A percentile compares a stretch with the other conserved stretches of the same genome.
Evolutionary conservation across 306 rosid genomes (phyloP).

Genomic region (Sicyos baderoa): DNA sequence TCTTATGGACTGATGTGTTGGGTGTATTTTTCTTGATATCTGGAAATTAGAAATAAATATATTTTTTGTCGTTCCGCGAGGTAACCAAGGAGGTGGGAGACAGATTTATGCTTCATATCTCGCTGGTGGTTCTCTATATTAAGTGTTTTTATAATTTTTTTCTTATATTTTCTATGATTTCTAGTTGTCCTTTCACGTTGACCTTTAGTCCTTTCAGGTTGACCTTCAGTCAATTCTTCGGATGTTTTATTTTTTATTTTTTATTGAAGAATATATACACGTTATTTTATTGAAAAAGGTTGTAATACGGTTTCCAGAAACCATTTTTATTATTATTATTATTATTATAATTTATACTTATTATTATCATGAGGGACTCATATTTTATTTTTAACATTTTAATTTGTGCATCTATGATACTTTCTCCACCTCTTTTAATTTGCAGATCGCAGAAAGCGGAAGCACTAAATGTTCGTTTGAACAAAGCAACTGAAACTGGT

Average conservation of each 20-base stretch:
- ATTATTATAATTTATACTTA: no score
- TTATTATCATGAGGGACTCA: neutral
- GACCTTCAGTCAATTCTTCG: slow-evolving; percentile 27
- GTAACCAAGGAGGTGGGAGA: neutral
- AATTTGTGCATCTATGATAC: neutral
- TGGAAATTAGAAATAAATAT: neutral
- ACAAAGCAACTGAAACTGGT: slow-evolving; percentile 59
- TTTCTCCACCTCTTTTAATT: slow-evolving; percentile 12
- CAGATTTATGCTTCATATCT: slow-evolving; percentile 2
- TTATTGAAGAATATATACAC: neutral
- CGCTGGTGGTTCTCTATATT: neutral
- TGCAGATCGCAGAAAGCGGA: slow-evolving; percentile 80
- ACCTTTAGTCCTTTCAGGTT: slow-evolving; percentile 30
- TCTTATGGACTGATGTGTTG: neutral
- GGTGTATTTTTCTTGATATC: neutral
- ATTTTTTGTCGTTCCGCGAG: neutral
- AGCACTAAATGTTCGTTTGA: slow-evolving; percentile 75
- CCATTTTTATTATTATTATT: neutral
- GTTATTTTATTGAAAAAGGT: neutral
- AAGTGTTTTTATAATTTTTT: neutral
- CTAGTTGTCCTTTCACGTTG: neutral
- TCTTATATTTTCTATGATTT: neutral
- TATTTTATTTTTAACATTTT: no score
- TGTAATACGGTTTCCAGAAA: neutral
- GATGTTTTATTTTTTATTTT: neutral